Conservation (phyloP, 371 early-diverging fungal species). For the Actinomucor elegans region DNA sequence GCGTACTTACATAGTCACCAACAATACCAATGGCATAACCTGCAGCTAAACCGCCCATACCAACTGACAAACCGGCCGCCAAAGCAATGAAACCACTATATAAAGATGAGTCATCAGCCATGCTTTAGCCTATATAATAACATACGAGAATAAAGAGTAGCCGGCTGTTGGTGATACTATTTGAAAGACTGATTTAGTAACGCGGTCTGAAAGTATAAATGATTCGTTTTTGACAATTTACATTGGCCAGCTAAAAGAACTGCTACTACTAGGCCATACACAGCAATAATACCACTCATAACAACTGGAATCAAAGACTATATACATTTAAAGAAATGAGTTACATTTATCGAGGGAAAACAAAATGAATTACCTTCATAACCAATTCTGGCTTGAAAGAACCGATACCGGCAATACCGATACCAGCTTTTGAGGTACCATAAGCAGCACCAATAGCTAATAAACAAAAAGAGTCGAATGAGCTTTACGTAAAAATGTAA, state of each 20-base stretch:
- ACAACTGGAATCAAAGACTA: slow-evolving; percentile 83
- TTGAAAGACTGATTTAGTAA: too few species aligned
- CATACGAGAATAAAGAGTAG: slow-evolving; percentile 47
- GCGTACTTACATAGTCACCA: slow-evolving; percentile 70
- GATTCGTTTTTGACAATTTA: too few species aligned
- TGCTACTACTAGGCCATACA: slow-evolving; percentile 88
- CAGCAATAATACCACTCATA: slow-evolving; percentile 94
- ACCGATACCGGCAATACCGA: slow-evolving; percentile 88
- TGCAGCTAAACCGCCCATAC: slow-evolving; percentile 85
- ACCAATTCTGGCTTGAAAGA: slow-evolving; percentile 86
- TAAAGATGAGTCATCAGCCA: not conserved
- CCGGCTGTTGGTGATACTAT: slow-evolving; percentile 58
- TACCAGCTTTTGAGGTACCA: slow-evolving; percentile 91
- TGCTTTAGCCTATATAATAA: not conserved
- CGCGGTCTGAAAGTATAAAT: too few species aligned
- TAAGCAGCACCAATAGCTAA: slow-evolving; percentile 90
- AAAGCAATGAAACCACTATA: slow-evolving; percentile 79
- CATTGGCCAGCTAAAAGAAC: slow-evolving; percentile 79
- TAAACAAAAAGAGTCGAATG: slow-evolving; percentile 2
- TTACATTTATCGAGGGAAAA: not conserved
- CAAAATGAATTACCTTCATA: slow-evolving; percentile 62
- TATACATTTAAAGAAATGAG: not conserved
- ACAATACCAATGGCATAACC: slow-evolving; percentile 92
- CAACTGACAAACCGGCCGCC: slow-evolving; percentile 86
- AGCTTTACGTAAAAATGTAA: not conserved